These are phyloP conservation scores for Serendipita vermifera DNA, from an alignment of 768 basidiomycete species.

Conservation along the genomic window DNA sequence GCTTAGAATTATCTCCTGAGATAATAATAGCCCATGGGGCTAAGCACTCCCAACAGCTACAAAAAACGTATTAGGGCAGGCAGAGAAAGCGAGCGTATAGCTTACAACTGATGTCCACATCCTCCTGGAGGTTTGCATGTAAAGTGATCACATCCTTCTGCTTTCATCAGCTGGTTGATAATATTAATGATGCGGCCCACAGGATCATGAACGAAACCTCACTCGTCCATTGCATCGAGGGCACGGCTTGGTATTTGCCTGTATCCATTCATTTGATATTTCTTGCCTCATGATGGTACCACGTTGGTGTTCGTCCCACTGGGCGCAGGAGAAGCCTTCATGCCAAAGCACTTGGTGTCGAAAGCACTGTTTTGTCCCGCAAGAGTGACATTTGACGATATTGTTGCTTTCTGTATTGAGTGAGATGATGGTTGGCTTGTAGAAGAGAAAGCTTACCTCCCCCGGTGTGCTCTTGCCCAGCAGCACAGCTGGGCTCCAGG, in stretches of 20 bases:
- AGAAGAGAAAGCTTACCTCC: neutral
- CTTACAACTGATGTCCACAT: slow-evolving; percentile 2
- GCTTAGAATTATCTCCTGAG: neutral
- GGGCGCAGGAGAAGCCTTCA: neutral
- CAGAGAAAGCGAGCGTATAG: neutral
- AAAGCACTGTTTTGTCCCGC: neutral
- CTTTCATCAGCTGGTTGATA: too few relatives aligned
- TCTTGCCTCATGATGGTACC: neutral
- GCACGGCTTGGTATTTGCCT: neutral
- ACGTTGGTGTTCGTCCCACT: neutral
- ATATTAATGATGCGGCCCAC: too few relatives aligned
- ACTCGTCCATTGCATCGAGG: neutral
- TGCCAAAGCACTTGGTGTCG: neutral
- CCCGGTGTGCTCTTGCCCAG: neutral
- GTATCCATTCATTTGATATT: neutral
- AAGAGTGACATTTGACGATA: neutral
- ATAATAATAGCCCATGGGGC: neutral
- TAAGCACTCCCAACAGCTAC: slow-evolving; percentile 1
- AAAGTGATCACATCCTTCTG: slow-evolving; percentile 4
- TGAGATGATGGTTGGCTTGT: neutral
- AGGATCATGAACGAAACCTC: too few relatives aligned
- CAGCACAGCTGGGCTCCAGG: neutral
- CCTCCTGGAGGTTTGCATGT: slow-evolving; percentile 1
- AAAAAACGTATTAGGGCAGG: too few relatives aligned
- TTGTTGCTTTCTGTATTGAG: neutral